phyloP scores from a whole-genome alignment of 2,329 filamentous ascomycete species.

The Pestalotiopsis sp. region DNA sequence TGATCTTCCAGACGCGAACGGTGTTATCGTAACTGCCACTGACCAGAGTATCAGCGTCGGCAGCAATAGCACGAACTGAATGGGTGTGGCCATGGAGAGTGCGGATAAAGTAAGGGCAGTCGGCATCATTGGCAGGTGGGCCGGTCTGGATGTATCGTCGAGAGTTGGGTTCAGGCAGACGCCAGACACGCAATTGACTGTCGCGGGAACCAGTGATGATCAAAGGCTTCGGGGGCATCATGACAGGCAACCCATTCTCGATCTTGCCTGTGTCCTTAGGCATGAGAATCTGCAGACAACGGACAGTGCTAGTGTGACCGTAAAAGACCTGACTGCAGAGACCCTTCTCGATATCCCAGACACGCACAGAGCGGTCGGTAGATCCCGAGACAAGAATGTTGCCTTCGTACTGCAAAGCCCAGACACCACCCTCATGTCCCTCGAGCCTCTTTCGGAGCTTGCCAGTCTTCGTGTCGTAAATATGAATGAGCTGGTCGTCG shows the following conservation, averaged over 20 bases:
- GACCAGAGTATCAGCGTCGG: constrained; percentile 92
- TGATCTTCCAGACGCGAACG: constrained; percentile 96
- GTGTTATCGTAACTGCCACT: constrained; percentile 96
- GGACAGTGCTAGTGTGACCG: constrained; percentile 95
- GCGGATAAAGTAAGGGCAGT: constrained; percentile 94
- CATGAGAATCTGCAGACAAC: constrained; percentile 92
- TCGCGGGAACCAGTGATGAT: constrained; percentile 98
- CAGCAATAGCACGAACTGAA: constrained; percentile 94
- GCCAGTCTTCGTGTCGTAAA: constrained; percentile 96
- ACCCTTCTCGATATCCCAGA: constrained; percentile 96
- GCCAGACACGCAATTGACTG: constrained; percentile 93
- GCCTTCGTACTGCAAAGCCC: constrained; percentile 95
- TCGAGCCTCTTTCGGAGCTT: constrained; percentile 80
- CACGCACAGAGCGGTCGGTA: constrained; percentile 95
- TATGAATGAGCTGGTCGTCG: constrained; percentile 96
- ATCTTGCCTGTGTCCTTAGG: constrained; percentile 76
- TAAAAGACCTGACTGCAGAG: constrained; percentile 95
- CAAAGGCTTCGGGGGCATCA: constrained; percentile 91
- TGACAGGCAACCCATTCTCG: constrained; percentile 72
- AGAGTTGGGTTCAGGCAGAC: constrained; percentile 80
- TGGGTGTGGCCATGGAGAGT: constrained; percentile 85
- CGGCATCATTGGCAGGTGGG: constrained; percentile 71
- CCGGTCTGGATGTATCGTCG: constrained; percentile 78
- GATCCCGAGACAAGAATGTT: constrained; percentile 95
- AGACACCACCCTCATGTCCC: constrained; percentile 95